Evolutionary conservation across 2,329 filamentous ascomycete genomes (phyloP).

Genomic region (Monosporascus cannonballus): DNA sequence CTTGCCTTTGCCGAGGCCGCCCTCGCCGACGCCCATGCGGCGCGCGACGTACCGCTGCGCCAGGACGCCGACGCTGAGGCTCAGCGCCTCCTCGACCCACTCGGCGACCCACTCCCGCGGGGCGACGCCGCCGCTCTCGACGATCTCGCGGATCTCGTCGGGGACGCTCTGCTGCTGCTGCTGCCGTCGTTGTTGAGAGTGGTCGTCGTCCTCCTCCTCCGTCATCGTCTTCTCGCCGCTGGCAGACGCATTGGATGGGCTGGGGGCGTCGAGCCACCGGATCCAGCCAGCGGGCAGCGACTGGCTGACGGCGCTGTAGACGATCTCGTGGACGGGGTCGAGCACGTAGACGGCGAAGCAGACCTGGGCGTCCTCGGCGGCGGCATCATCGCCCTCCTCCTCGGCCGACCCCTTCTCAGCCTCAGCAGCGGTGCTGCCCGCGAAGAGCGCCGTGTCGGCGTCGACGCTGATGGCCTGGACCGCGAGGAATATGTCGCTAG

Average conservation of each 20-base stretch:
- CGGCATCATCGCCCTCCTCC: conserved; percentile 45
- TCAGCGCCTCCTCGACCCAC: conserved; percentile 88
- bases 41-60: conserved; percentile 93
- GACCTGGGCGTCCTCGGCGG: conserved; percentile 53
- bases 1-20: conserved; percentile 56
- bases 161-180: conserved; percentile 47
- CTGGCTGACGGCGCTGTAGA: conserved; percentile 79
- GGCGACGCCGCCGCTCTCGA: conserved; percentile 70
- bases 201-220: conserved; percentile 29
- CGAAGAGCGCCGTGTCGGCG: conserved; percentile 61
- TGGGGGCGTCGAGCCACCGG: conserved; percentile 78
- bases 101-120: conserved; percentile 96
- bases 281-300: conserved; percentile 79
- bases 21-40: conserved; percentile 92
- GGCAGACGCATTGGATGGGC: conserved; percentile 42
- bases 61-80: conserved; percentile 72
- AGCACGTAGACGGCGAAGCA: conserved; percentile 73
- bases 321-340: conserved; percentile 87
- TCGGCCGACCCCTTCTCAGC: conserved; percentile 50
- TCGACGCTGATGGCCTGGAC: conserved; percentile 77
- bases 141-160: conserved; percentile 80
- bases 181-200: conserved; percentile 9
- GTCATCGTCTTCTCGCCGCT: conserved; percentile 37
- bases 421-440: conserved; percentile 44
- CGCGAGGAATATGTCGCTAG: conserved; percentile 91